Evolutionary conservation across 2,329 filamentous ascomycete genomes (phyloP).

Genomic region (Diaporthe citriasiana): DNA sequence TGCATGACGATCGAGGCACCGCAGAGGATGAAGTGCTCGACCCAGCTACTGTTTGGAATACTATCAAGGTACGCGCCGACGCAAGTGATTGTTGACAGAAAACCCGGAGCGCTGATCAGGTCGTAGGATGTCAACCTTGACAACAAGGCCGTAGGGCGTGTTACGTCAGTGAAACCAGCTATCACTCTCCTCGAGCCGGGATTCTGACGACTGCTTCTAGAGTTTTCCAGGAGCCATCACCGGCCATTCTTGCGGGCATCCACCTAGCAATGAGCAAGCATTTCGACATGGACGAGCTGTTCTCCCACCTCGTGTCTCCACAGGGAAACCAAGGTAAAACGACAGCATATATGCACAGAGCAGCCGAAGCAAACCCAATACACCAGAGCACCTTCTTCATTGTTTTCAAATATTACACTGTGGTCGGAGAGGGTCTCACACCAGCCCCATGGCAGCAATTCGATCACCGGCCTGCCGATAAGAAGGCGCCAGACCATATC

Average conservation of each 20-base stretch:
- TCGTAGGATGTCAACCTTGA: conserved; percentile 52
- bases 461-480: conserved; percentile 60
- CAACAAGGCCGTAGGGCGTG: conserved; percentile 65
- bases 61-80: conserved; percentile 48
- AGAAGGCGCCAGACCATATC: conserved; percentile 63
- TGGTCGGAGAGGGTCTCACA: conserved; percentile 67
- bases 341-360: conserved; percentile 64
- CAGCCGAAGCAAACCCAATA: conserved; percentile 59
- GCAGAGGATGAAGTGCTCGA: conserved; percentile 56
- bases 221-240: conserved; percentile 72
- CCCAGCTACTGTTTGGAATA: conserved; percentile 58
- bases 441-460: conserved; percentile 73
- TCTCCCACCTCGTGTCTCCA: conserved; percentile 67
- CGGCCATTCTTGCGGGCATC: conserved; percentile 70
- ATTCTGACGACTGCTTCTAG: conserved; percentile 49
- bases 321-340: conserved; percentile 58
- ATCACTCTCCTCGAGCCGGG: background rate
- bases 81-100: no score
- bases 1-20: conserved; percentile 54
- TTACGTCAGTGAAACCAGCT: conserved; percentile 59
- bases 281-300: conserved; percentile 75
- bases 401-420: conserved; percentile 75
- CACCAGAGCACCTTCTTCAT: conserved; percentile 73
- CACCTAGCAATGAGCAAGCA: conserved; percentile 69
- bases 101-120: background rate